These are phyloP conservation scores for Salix koriyanagi DNA, from an alignment of 345 rosid genomes.

Conservation along the genomic window DNA sequence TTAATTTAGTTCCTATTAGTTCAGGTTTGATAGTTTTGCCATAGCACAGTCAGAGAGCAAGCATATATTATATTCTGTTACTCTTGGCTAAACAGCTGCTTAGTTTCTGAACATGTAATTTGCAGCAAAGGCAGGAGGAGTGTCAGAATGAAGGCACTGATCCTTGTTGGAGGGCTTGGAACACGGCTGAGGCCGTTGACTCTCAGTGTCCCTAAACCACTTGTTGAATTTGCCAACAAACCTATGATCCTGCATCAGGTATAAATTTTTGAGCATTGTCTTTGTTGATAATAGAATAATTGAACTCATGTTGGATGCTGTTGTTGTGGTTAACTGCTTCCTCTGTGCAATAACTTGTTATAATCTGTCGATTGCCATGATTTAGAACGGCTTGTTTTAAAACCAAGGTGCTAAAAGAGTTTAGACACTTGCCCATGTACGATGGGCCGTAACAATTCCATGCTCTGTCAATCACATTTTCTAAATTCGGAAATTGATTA, in stretches of 20 bases:
- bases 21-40: neutral
- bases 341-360: neutral
- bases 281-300: neutral
- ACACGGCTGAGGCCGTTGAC: constrained; percentile 97
- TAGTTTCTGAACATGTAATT: constrained; percentile 8
- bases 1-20: neutral
- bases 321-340: neutral
- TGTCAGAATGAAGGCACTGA: constrained; percentile 87
- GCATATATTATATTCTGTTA: neutral
- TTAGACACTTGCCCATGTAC: neutral
- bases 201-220: constrained; percentile 95
- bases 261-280: constrained; percentile 1
- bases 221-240: constrained; percentile 95
- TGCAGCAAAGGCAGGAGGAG: constrained; percentile 36
- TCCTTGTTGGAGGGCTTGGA: constrained; percentile 99
- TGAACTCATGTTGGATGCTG: neutral
- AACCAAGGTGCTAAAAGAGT: neutral
- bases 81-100: constrained; percentile 4
- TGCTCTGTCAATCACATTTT: neutral
- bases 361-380: neutral
- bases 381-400: neutral
- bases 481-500: neutral
- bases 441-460: neutral
- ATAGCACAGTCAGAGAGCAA: neutral
- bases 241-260: constrained; percentile 99